Conservation (phyloP, 805 yeast species). For the Metschnikowia reukaufii region DNA sequence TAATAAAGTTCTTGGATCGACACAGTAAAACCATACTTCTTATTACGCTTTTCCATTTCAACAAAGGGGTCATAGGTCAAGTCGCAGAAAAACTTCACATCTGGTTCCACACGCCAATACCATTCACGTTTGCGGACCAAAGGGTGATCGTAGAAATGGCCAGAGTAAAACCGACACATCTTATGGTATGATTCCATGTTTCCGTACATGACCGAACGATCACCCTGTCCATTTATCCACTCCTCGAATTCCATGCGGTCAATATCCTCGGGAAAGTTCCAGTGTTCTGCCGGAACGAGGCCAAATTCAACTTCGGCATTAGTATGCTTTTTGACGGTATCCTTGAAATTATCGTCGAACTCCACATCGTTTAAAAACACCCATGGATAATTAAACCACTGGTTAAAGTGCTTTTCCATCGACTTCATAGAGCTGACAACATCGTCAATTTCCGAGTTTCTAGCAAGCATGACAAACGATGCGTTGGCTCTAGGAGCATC, state of each 20-base stretch:
- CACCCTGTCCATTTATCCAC: constrained; percentile 72
- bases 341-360: constrained; percentile 64
- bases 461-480: constrained; percentile 76
- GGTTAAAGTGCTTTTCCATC: constrained; percentile 85
- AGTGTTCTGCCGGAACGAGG: constrained; percentile 50
- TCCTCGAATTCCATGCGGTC: constrained; percentile 51
- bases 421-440: constrained; percentile 71
- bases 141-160: constrained; percentile 78
- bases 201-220: constrained; percentile 81
- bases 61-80: constrained; percentile 87
- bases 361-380: constrained; percentile 81
- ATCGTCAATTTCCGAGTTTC: constrained; percentile 79
- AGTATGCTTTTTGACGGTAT: constrained; percentile 51
- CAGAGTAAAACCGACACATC: constrained; percentile 76
- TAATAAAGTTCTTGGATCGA: constrained; percentile 73
- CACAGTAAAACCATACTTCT: constrained; percentile 84
- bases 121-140: constrained; percentile 70
- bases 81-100: constrained; percentile 87
- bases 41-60: constrained; percentile 68
- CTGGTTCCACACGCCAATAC: constrained; percentile 98
- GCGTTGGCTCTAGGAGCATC: constrained; percentile 65
- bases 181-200: constrained; percentile 79
- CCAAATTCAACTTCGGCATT: constrained; percentile 74
- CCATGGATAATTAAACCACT: constrained; percentile 94
- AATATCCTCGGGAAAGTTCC: constrained; percentile 60